A percentile compares a stretch with the other conserved stretches of the same genome.
Evolutionary conservation across 1,284 basidiomycete species (phyloP).

Genomic region (Quambalaria eucalypti): DNA sequence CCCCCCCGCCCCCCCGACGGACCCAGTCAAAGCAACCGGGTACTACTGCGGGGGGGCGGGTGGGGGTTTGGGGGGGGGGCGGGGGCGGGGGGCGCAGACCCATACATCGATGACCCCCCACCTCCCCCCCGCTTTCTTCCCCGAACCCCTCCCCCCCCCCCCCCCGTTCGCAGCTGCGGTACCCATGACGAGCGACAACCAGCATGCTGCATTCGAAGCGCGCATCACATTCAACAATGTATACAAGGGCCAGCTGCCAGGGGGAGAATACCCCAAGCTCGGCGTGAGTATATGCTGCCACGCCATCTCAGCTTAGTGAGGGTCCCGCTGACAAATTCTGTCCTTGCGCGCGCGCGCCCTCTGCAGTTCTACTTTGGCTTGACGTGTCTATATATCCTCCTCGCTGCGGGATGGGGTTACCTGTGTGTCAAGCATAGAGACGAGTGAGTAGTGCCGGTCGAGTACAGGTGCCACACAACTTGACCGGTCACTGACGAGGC

Average conservation of each 20-base stretch:
- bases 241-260: slow-evolving; percentile 79
- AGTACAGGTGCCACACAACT: no score
- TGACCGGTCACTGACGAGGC: no score
- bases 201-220: slow-evolving; percentile 59
- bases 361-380: slow-evolving; percentile 76
- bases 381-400: slow-evolving; percentile 64
- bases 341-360: background rate
- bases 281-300: slow-evolving; percentile 57
- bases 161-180: slow-evolving; percentile 59
- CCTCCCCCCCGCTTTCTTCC: no score
- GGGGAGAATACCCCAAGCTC: slow-evolving; percentile 96
- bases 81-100: no score
- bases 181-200: slow-evolving; percentile 60
- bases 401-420: slow-evolving; percentile 71
- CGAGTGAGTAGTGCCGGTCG: slow-evolving; percentile 57
- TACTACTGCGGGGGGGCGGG: slow-evolving; percentile 85
- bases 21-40: slow-evolving; percentile 74
- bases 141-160: background rate
- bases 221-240: slow-evolving; percentile 76
- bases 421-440: slow-evolving; percentile 71
- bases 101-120: no score
- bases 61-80: slow-evolving; percentile 10
- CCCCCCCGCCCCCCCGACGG: slow-evolving; percentile 43
- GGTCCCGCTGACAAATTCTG: background rate
- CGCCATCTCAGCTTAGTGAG: background rate